A percentile compares a stretch with the other conserved stretches of the same genome.
phyloP scores from a whole-genome alignment of 495 filamentous ascomycete species.

The Hyphodiscus hymeniophilus region DNA sequence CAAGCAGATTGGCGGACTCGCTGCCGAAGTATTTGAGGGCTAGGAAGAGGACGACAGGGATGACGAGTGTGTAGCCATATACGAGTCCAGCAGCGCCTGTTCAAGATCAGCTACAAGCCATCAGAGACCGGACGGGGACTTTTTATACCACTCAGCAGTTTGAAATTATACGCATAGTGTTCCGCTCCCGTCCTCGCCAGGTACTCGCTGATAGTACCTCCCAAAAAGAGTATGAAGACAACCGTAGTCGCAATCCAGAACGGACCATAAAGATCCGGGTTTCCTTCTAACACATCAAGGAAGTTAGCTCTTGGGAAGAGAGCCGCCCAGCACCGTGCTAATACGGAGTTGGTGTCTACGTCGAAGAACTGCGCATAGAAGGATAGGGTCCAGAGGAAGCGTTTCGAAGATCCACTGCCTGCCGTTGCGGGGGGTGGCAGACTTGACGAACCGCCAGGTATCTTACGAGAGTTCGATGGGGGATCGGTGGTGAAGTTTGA shows the following conservation, averaged over 20 bases:
- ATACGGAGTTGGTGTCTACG: constrained; percentile 83
- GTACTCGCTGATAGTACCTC: constrained; percentile 90
- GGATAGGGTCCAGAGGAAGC: constrained; percentile 80
- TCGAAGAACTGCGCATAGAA: constrained; percentile 99
- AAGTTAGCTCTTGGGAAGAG: constrained; percentile 89
- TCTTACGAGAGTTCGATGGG: constrained; percentile 44
- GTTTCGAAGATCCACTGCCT: constrained; percentile 55
- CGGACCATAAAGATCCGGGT: constrained; percentile 89
- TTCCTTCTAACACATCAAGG: constrained; percentile 92
- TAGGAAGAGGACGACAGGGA: constrained; percentile 82
- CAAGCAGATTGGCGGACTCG: constrained; percentile 79
- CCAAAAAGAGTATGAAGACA: constrained; percentile 88
- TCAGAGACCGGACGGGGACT: not conserved
- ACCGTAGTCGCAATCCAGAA: constrained; percentile 99
- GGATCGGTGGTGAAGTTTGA: constrained; percentile 53
- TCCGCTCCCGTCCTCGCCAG: constrained; percentile 39
- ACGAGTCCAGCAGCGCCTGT: constrained; percentile 78
- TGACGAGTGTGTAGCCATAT: constrained; percentile 83
- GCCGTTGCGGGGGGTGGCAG: constrained; percentile 57
- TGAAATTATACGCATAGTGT: constrained; percentile 74
- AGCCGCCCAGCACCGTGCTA: constrained; percentile 73
- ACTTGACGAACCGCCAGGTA: constrained; percentile 37
- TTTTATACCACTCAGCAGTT: constrained; percentile 56
- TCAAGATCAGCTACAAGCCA: constrained; percentile 2
- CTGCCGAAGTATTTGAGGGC: constrained; percentile 88